These are phyloP conservation scores for Sclerotinia borealis DNA, from an alignment of 2,329 filamentous ascomycete species.

Conservation along the genomic window DNA sequence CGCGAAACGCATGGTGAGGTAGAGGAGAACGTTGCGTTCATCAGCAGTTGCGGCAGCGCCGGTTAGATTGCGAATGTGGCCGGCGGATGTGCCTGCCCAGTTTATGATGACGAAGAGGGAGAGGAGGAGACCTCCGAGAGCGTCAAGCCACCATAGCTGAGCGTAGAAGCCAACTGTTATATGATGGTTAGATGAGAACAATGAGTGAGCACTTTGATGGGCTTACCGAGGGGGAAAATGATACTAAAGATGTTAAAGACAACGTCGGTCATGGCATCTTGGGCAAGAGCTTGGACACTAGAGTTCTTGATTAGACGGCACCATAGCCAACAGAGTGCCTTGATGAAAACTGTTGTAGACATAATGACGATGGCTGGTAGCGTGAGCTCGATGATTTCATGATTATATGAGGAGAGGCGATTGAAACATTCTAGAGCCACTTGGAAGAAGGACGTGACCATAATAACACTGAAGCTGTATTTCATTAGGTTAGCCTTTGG, in stretches of 20 bases:
- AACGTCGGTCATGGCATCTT: conserved; percentile 59
- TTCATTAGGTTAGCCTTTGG: neutral
- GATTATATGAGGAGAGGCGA: conserved; percentile 46
- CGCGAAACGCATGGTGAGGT: conserved; percentile 51
- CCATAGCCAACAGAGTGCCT: conserved; percentile 54
- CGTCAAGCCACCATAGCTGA: conserved; percentile 61
- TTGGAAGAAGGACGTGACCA: conserved; percentile 57
- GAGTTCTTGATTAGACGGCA: conserved; percentile 56
- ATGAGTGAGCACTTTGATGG: neutral
- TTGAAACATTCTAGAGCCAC: conserved; percentile 55
- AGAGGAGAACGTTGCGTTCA: conserved; percentile 51
- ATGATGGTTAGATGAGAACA: neutral
- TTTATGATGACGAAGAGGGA: conserved; percentile 65
- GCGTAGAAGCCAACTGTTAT: conserved; percentile 48
- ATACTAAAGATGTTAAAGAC: conserved; percentile 59
- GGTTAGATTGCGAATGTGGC: conserved; percentile 53
- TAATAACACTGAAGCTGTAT: conserved; percentile 49
- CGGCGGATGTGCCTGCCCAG: conserved; percentile 56
- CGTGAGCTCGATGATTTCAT: conserved; percentile 44
- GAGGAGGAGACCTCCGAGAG: conserved; percentile 53
- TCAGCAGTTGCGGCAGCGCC: conserved; percentile 49
- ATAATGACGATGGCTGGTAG: conserved; percentile 51
- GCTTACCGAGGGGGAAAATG: conserved; percentile 47
- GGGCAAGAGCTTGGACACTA: conserved; percentile 56
- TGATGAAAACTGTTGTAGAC: conserved; percentile 50